Evolutionary conservation across 768 basidiomycete species (phyloP).

Genomic region (Coprinellus micaceus): DNA sequence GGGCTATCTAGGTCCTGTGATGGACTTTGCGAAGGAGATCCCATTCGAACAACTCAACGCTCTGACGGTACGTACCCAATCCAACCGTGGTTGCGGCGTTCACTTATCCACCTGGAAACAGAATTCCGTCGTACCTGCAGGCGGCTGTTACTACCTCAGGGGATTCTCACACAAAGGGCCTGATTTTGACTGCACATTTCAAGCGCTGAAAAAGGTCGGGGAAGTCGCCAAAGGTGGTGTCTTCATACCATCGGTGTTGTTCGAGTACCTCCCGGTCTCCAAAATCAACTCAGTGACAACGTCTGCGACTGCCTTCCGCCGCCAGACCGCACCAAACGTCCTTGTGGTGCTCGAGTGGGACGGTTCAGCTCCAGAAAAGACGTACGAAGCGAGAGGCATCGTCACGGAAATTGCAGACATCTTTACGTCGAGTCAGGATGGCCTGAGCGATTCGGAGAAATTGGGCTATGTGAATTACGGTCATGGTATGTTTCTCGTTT

Average conservation of each 20-base stretch:
- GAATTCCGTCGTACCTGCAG: conserved; percentile 10
- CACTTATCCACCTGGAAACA: no score
- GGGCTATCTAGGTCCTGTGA: conserved; percentile 33
- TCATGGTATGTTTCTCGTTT: conserved; percentile 24
- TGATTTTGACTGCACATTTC: conserved; percentile 21
- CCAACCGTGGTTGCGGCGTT: conserved; percentile 20
- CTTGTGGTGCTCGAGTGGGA: conserved; percentile 35
- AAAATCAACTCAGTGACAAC: conserved; percentile 35
- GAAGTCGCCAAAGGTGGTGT: conserved; percentile 22
- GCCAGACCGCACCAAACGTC: conserved; percentile 31
- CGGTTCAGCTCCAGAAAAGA: conserved; percentile 25
- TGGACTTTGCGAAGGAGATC: conserved; percentile 37
- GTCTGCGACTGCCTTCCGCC: conserved; percentile 37
- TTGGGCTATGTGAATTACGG: conserved; percentile 44
- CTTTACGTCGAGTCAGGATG: conserved; percentile 26
- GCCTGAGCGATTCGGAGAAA: conserved; percentile 24
- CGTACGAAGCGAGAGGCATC: conserved; percentile 25
- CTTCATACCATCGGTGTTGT: conserved; percentile 24
- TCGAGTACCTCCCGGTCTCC: conserved; percentile 39
- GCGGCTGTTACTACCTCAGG: conserved; percentile 41
- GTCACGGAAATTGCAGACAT: conserved; percentile 28
- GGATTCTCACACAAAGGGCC: conserved; percentile 31
- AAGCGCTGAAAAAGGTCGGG: conserved; percentile 27
- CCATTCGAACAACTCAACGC: conserved; percentile 44
- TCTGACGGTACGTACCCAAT: conserved; percentile 30